Evolutionary conservation across 768 basidiomycete species (phyloP), one percentile per base, ranked within the genome.

Genomic region (Inosperma sp.): DNA sequence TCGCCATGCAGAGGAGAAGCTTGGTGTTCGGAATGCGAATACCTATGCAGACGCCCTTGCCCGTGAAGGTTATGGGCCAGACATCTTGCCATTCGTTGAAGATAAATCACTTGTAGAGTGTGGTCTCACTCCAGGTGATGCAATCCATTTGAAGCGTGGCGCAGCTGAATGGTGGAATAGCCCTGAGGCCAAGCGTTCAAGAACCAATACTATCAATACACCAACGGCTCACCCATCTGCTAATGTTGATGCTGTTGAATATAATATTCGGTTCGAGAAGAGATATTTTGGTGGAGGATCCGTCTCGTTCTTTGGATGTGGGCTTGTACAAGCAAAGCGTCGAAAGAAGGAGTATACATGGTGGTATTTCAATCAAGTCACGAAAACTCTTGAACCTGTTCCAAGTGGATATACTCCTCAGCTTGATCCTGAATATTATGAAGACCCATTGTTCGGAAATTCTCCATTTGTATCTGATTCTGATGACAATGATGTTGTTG

Each of bases 1-100:
- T 13, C 12, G 45, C n/a, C 35, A 52, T 52, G 53, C 47, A 12
- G 31, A 54, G 29, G 34, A 54, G 14, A 29, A 49, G 7, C 49
- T 52, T 33, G 50, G 56, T 19, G 43, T 57, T 6, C 12, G 26
- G 4, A 27, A 55, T 37, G 50, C 53, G n/a, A n/a, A n/a, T n/a
- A n/a, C n/a, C 13, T 16, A 34, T 13, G 4, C 33, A 34, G 17
- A 16, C 17, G 33, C 33, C 33, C 33, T 44, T 14, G 43, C 25
- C 13, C 43, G n/a, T 6, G 31, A 53, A n/a, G 52, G 52, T 29
- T 53, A 47, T 34, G 46, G 52, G 9, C 52, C 52, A 16, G 52
- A 53, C 41, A 53, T 53, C 21, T n/a, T 52, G 6, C 17, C 16
- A 27, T 13, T 30, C 19, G 34, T 52, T 14, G 23, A 52, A 12